Evolutionary conservation across 805 yeast species (phyloP).

Genomic region (Schwanniomyces pseudopolymorphus): DNA sequence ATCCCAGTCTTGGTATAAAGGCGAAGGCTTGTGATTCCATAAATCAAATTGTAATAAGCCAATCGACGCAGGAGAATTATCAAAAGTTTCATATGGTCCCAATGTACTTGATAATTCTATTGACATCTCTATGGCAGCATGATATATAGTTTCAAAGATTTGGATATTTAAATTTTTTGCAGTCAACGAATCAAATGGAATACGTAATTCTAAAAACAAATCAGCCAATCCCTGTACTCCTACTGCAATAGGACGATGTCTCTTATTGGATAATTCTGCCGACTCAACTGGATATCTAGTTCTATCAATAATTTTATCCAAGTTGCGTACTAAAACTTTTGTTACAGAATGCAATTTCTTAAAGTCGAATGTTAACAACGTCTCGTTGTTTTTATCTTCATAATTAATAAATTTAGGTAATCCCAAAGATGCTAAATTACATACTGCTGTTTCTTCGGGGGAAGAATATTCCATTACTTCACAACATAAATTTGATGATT

Average conservation of each 20-base stretch:
- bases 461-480: conserved; percentile 92
- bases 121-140: conserved; percentile 87
- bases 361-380: conserved; percentile 63
- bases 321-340: conserved; percentile 74
- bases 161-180: conserved; percentile 77
- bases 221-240: conserved; percentile 99
- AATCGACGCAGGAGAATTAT: conserved; percentile 87
- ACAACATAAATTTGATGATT: conserved; percentile 91
- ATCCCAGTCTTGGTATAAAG: conserved; percentile 81
- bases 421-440: conserved; percentile 90
- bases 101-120: conserved; percentile 68
- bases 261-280: conserved; percentile 73
- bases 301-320: conserved; percentile 81
- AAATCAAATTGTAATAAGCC: conserved; percentile 85
- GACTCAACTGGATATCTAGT: conserved; percentile 81
- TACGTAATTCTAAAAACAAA: conserved; percentile 70
- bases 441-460: conserved; percentile 91
- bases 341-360: conserved; percentile 69
- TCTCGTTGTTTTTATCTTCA: conserved; percentile 37
- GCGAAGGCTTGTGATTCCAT: conserved; percentile 80
- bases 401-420: conserved; percentile 67
- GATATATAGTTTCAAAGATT: conserved; percentile 94
- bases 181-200: conserved; percentile 82
- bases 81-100: conserved; percentile 72
- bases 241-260: conserved; percentile 90